Evolutionary conservation across 1,139 yeast species (phyloP).

Genomic region (Protomyces pachydermus): DNA sequence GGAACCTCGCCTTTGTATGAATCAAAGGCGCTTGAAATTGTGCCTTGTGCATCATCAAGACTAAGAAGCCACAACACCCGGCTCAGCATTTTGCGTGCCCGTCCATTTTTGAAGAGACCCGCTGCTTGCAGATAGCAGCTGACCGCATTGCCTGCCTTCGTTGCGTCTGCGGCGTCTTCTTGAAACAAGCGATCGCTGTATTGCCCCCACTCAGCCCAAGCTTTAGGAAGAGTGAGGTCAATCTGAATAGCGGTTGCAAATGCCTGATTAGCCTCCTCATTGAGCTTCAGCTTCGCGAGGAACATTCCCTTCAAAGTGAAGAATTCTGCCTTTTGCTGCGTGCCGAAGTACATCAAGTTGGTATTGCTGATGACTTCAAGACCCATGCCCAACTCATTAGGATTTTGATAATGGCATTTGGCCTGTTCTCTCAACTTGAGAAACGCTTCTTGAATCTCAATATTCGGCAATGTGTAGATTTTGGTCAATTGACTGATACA

Average conservation of each 20-base stretch:
- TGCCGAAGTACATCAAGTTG: constrained; percentile 88
- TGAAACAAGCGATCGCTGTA: constrained; percentile 86
- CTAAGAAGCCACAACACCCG: constrained; percentile 91
- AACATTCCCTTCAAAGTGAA: constrained; percentile 97
- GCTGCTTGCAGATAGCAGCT: constrained; percentile 97
- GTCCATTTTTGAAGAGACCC: constrained; percentile 86
- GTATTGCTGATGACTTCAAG: constrained; percentile 95
- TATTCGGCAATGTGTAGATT: constrained; percentile 92
- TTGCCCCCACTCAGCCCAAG: constrained; percentile 99
- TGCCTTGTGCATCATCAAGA: constrained; percentile 78
- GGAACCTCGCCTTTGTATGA: constrained; percentile 94
- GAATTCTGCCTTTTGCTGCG: constrained; percentile 96
- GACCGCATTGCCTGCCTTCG: constrained; percentile 87
- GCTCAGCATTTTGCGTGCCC: constrained; percentile 80
- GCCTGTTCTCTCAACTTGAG: constrained; percentile 94
- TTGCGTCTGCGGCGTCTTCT: constrained; percentile 76
- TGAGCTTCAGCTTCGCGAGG: constrained; percentile 78
- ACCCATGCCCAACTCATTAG: constrained; percentile 84
- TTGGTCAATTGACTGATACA: constrained; percentile 88
- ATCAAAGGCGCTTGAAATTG: constrained; percentile 81
- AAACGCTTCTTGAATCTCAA: constrained; percentile 97
- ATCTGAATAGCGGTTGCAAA: constrained; percentile 97
- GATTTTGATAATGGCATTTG: constrained; percentile 89
- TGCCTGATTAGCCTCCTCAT: constrained; percentile 94
- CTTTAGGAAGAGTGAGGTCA: constrained; percentile 88